Percentiles rank a stretch among this genome's conserved stretches.
Conservation (phyloP, 176 grass and related monocot species). For the Pontederia paniculata region DNA sequence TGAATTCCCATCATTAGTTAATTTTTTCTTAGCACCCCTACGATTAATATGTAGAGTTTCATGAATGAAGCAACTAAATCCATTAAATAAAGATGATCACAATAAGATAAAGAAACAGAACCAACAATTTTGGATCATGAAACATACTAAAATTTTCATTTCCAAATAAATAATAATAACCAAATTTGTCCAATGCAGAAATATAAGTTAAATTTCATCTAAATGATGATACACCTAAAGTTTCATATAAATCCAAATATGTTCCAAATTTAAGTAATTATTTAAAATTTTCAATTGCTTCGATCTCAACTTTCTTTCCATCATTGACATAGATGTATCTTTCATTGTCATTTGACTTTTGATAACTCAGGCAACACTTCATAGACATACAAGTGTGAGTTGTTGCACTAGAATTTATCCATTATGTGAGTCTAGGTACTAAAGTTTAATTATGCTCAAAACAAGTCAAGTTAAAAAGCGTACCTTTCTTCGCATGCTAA, state of each 20-base stretch:
- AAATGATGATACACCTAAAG: neutral
- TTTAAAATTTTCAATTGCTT: neutral
- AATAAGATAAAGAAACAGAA: neutral
- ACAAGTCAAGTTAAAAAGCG: neutral
- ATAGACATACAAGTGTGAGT: too few species aligned
- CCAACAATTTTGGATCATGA: neutral
- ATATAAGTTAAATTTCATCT: neutral
- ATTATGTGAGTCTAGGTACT: neutral
- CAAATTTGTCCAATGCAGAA: neutral
- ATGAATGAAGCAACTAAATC: neutral
- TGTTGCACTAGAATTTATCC: neutral
- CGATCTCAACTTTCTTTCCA: neutral
- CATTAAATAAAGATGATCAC: neutral
- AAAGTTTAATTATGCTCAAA: neutral
- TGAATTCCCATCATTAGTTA: neutral
- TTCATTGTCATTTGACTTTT: neutral
- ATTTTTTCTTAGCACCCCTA: neutral
- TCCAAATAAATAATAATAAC: neutral
- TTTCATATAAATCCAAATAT: too few species aligned
- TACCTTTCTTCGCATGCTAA: neutral
- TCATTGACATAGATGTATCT: neutral
- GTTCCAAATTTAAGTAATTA: too few species aligned
- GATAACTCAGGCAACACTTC: neutral
- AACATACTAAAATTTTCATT: neutral
- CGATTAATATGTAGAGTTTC: neutral